Evolutionary conservation across 2,329 filamentous ascomycete species (phyloP), one percentile per base, ranked within the genome.

Genomic region (Allantophomopsis cytisporea): DNA sequence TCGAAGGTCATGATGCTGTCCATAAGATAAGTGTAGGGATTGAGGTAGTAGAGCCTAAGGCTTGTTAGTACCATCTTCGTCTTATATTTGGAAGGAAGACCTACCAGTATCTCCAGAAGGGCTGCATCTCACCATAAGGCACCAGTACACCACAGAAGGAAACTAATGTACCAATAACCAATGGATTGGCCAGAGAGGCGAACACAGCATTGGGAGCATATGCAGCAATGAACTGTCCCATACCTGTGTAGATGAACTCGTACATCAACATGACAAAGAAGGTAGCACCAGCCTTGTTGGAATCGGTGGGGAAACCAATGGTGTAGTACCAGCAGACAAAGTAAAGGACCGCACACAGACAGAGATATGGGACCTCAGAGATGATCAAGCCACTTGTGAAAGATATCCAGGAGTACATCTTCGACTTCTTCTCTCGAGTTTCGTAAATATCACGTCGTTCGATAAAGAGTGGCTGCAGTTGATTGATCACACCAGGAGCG

Each of bases 91-190:
- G n/a, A n/a, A n/a, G n/a, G n/a, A n/a, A n/a, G n/a, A n/a, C n/a
- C n/a, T n/a, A n/a, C n/a, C n/a, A n/a, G n/a, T n/a, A n/a, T 18
- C 64, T 61, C 82, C 82, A 87, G 57, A 86, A 86, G 1, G 56
- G 48, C 8, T 75, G 70, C 15, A 87, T 66, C 20, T 68, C 66
- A 0, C 50, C 45, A 45, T 79, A 83, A 0, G 81, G 80, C 0
- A 86, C 81, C 5, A 85, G 63, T 2, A 87, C 79, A 45, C 82
- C 83, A 48, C 80, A 86, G 62, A 88, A 87, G 1, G 70, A 72
- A 7, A 84, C 67, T 2, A 85, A 62, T 32, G 75, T 54, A 7
- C 68, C 64, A 40, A 78, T 58, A 10, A 77, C 39, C 1, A 78
- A 51, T 0, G 72, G 72, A 45, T 76, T 77, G 44, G 67, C 64